Evolutionary conservation across 129 eudicot genomes (phyloP), one percentile per base, ranked within the genome.

Genomic region (Mikania micrantha): DNA sequence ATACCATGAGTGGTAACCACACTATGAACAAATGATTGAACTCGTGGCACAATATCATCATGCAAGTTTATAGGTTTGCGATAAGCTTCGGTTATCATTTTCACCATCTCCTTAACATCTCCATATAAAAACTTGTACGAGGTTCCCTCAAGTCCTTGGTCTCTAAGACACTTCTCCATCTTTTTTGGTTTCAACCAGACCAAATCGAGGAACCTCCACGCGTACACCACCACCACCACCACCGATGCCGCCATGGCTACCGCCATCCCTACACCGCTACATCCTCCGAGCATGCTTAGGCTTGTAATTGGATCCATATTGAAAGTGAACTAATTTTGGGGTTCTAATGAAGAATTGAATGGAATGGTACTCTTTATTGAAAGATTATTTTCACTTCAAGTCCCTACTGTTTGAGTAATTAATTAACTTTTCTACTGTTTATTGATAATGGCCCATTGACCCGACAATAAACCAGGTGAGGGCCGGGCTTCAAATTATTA

Each of bases 121-220:
- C 77, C 77, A 10, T 31, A 61, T 62, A 73, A 49, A 16, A 73
- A 61, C 63, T 63, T 73, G 64, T 73, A 73, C 25, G 69, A 47
- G 20, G 49, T 63, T 48, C 77, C 77, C 38, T 49, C 34, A 9
- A 73, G 64, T 39, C 77, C 77, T 63, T 73, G 77, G 52, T 61
- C 70, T 63, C 77, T 49, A 9, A 73, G 53, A 35, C 39, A 48
- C 53, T 36, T 73, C 39, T 73, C 77, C 41, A 38, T 61, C 69
- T 62, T 61, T 31, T 24, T 73, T 47, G 77, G 77, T 40, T 28
- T 62, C 63, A 73, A 73, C 77, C 77, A 73, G 35, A 73, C 52
- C 52, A 59, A 34, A 49, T 73, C 7, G 41, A 61, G 48, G 29
- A 63, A 22, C 53, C 64, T 61, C 77, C 77, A 73, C 5, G 21